These are phyloP conservation scores for Gastrolobium bilobum DNA, from an alignment of 306 rosid species.

Conservation along the genomic window DNA sequence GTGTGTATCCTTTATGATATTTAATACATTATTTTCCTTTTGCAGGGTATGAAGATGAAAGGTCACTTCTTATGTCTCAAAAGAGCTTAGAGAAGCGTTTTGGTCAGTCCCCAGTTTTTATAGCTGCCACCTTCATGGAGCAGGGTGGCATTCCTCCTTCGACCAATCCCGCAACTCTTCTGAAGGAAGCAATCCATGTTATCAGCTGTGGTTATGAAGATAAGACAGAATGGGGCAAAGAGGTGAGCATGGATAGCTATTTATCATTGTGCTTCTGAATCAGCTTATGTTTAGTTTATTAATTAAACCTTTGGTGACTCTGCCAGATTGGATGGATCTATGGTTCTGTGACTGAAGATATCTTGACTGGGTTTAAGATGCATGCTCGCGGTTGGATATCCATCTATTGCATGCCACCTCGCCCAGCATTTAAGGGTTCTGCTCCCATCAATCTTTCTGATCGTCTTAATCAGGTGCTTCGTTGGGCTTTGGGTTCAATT, in stretches of 20 bases:
- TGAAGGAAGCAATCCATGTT: conserved; percentile 99
- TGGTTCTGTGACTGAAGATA: conserved; percentile 99
- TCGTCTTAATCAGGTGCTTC: conserved; percentile 98
- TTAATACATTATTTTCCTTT: conserved; percentile 18
- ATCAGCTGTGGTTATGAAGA: conserved; percentile 99
- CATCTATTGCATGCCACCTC: conserved; percentile 95
- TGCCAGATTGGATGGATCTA: conserved; percentile 99
- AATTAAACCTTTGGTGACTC: conserved; percentile 35
- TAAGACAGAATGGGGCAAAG: conserved; percentile 99
- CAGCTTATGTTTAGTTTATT: conserved; percentile 27
- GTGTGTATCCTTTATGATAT: background rate
- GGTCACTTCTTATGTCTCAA: conserved; percentile 91
- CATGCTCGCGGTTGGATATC: conserved; percentile 99
- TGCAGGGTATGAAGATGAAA: conserved; percentile 96
- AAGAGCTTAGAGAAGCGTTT: conserved; percentile 98
- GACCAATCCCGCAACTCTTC: conserved; percentile 95
- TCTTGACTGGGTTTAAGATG: conserved; percentile 99
- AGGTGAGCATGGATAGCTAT: conserved; percentile 60
- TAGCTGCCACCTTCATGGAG: conserved; percentile 98
- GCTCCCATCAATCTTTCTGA: conserved; percentile 99
- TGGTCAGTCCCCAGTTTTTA: conserved; percentile 98
- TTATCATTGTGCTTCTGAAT: no score
- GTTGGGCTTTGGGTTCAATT: conserved; percentile 99
- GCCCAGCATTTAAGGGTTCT: conserved; percentile 99
- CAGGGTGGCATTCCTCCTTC: conserved; percentile 98